Evolutionary conservation across 208 protist species (phyloP).

Genomic region (Acanthamoeba lenticulata): DNA sequence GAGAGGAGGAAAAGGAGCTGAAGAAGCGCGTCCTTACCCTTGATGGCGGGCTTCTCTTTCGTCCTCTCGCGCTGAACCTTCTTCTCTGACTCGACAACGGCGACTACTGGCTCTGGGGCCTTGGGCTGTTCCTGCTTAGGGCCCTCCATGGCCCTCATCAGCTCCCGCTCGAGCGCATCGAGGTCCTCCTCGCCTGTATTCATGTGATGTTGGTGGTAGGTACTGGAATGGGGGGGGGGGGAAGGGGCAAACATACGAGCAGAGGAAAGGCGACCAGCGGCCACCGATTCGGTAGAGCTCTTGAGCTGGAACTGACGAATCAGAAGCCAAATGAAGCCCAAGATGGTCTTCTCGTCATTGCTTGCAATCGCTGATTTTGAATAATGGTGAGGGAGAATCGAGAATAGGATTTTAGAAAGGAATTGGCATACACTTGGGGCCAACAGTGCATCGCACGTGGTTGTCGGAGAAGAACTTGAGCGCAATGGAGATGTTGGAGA

Average conservation of each 20-base stretch:
- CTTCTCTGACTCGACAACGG: conserved; percentile 48
- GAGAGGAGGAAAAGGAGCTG: no score
- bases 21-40: conserved; percentile 11
- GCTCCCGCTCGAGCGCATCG: conserved; percentile 41
- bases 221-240: no score
- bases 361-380: conserved; percentile 51
- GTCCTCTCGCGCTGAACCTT: conserved; percentile 28
- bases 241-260: not conserved
- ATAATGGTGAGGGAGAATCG: not conserved
- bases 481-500: conserved; percentile 60
- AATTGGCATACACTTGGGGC: not conserved
- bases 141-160: conserved; percentile 15
- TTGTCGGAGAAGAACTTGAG: conserved; percentile 59
- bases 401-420: not conserved
- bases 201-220: no score
- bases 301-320: conserved; percentile 66
- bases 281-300: conserved; percentile 30
- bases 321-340: conserved; percentile 64
- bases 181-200: conserved; percentile 43
- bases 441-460: not conserved
- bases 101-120: not conserved
- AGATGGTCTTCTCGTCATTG: conserved; percentile 47
- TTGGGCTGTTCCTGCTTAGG: not conserved
- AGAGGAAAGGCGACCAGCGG: not conserved
- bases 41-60: conserved; percentile 55